phyloP scores from a whole-genome alignment of 192 early-diverging fungal genomes.

The Rhizophagus prolifer region DNA sequence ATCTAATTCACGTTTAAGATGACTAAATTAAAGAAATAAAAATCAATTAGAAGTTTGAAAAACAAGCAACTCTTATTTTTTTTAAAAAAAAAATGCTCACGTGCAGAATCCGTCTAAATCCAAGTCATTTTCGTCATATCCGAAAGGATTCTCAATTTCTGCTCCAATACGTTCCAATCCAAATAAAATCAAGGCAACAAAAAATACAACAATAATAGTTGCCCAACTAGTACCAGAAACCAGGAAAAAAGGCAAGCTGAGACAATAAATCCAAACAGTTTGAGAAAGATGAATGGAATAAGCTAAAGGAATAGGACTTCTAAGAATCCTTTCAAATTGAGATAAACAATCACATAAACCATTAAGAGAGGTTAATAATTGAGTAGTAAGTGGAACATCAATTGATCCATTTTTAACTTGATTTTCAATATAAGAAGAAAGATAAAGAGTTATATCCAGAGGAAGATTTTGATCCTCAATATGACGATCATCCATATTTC shows the following conservation, averaged over 20 bases:
- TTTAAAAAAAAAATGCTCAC: slow-evolving; percentile 18
- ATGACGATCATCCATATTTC: slow-evolving; percentile 25
- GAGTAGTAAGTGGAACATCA: slow-evolving; percentile 46
- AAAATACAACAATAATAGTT: slow-evolving; percentile 67
- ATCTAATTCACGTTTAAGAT: neutral
- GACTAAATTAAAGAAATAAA: neutral
- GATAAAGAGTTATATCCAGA: slow-evolving; percentile 59
- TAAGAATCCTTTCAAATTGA: slow-evolving; percentile 79
- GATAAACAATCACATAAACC: slow-evolving; percentile 58
- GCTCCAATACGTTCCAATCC: slow-evolving; percentile 85
- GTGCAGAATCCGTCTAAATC: slow-evolving; percentile 58
- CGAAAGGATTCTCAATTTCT: slow-evolving; percentile 95
- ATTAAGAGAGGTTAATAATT: slow-evolving; percentile 52
- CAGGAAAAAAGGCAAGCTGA: slow-evolving; percentile 82
- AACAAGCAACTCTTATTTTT: neutral
- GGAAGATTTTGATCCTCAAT: slow-evolving; percentile 48
- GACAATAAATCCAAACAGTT: slow-evolving; percentile 70
- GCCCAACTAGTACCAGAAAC: slow-evolving; percentile 48
- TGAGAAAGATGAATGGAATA: slow-evolving; percentile 91
- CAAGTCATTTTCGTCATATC: slow-evolving; percentile 75
- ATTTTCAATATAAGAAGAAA: slow-evolving; percentile 53
- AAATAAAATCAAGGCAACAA: slow-evolving; percentile 73
- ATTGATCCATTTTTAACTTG: slow-evolving; percentile 39
- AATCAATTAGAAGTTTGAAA: neutral
- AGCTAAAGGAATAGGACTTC: slow-evolving; percentile 84